Evolutionary conservation across 805 yeast genomes (phyloP).

Genomic region (Yarrowia sp.): DNA sequence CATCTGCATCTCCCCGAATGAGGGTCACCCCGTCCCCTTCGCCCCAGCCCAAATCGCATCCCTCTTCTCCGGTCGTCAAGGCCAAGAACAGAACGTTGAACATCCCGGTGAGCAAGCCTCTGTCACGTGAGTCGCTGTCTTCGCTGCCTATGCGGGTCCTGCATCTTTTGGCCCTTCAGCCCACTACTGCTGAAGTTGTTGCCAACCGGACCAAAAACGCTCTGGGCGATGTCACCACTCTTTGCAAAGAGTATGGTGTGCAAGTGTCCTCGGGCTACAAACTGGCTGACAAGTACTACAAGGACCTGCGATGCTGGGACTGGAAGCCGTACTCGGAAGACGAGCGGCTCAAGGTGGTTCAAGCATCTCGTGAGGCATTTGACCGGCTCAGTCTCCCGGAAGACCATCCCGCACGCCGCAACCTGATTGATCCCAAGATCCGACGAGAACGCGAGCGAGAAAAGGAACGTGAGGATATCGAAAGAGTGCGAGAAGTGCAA

Average conservation of each 20-base stretch:
- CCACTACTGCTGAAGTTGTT: slow-evolving; percentile 41
- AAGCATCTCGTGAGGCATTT: slow-evolving; percentile 37
- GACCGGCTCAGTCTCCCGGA: slow-evolving; percentile 35
- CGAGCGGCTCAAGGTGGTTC: slow-evolving; percentile 38
- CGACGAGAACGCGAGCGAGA: slow-evolving; percentile 28
- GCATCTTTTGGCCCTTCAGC: slow-evolving; percentile 51
- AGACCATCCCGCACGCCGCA: slow-evolving; percentile 35
- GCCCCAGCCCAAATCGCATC: slow-evolving; percentile 22
- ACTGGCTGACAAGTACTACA: slow-evolving; percentile 36
- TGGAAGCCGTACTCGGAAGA: slow-evolving; percentile 40
- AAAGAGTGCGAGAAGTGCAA: background rate
- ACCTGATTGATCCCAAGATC: slow-evolving; percentile 36
- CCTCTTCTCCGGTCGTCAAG: slow-evolving; percentile 14
- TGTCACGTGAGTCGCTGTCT: slow-evolving; percentile 32
- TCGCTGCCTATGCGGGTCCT: slow-evolving; percentile 42
- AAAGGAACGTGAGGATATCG: background rate
- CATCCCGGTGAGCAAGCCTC: slow-evolving; percentile 30
- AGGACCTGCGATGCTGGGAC: slow-evolving; percentile 41
- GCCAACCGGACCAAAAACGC: slow-evolving; percentile 37
- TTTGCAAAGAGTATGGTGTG: slow-evolving; percentile 39
- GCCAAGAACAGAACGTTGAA: slow-evolving; percentile 28
- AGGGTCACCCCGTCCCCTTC: slow-evolving; percentile 14
- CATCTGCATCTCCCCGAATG: slow-evolving; percentile 25
- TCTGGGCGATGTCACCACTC: slow-evolving; percentile 35
- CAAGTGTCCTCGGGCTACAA: slow-evolving; percentile 27